Evolutionary conservation across 164 flowering plant genomes (phyloP).

Genomic region (Akebia trifoliata): DNA sequence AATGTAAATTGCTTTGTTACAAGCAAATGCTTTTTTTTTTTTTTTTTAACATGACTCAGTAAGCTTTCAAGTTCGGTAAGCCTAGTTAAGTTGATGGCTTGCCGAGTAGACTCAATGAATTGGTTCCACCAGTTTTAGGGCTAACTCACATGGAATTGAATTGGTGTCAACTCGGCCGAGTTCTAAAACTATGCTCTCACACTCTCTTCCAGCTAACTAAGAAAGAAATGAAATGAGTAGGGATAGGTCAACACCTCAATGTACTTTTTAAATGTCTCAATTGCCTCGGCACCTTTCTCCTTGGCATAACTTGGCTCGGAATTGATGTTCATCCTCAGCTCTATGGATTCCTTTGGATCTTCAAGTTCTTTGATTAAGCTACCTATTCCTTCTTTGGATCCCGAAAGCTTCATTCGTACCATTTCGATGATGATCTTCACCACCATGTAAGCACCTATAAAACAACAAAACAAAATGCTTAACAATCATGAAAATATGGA

Average conservation of each 20-base stretch:
- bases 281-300: conserved; percentile 55
- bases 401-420: conserved; percentile 81
- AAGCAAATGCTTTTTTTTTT: no score
- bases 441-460: conserved; percentile 89
- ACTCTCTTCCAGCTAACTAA: not conserved
- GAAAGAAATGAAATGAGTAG: not conserved
- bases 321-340: conserved; percentile 65
- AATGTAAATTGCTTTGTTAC: no score
- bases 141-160: no score
- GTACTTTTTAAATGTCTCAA: conserved; percentile 57
- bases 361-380: conserved; percentile 75
- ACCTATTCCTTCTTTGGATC: conserved; percentile 74
- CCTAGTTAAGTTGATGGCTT: no score
- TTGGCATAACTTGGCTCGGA: conserved; percentile 67
- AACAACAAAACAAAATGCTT: not conserved
- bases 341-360: conserved; percentile 69
- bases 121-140: no score
- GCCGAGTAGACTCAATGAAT: no score
- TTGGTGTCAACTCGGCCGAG: no score
- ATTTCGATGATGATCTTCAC: conserved; percentile 91
- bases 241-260: conserved; percentile 41
- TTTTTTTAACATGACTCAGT: no score
- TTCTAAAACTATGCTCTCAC: no score
- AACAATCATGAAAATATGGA: not conserved
- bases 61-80: no score